Evolutionary conservation across 2,329 filamentous ascomycete genomes (phyloP), one percentile per base, ranked within the genome.

Genomic region (Diaporthe humulicola): DNA sequence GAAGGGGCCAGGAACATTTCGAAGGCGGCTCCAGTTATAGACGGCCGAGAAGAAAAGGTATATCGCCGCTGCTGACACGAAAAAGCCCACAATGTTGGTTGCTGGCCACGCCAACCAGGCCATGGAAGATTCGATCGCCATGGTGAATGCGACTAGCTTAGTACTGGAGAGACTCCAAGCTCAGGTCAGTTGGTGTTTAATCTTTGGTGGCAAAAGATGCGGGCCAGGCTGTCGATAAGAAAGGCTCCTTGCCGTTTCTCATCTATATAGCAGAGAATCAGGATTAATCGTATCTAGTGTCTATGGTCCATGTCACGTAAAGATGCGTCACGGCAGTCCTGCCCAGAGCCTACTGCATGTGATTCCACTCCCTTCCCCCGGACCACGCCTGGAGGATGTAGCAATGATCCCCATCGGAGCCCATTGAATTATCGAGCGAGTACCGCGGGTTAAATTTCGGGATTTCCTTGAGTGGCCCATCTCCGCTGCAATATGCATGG

Each of bases 1-100:
- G 8, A 67, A 75, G 6, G 81, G 81, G 30, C 80, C 81, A 10
- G 73, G 48, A 67, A 82, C 81, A 40, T 74, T 69, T 28, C 78
- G 76, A 12, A 82, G 77, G 14, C 80, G 79, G 17, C 50, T 45
- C 73, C 73, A 74, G 4, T 54, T 42, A 25, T 57, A 48, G 48
- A 48, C 42, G 19, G 60, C n/a, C 19, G 71, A 73, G 12, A 42
- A 22, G 14, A 67, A 17, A 38, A 36, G 50, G 71, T 73, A 67
- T 15, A 54, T 19, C 2, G 36, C 33, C 10, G 33, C 12, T 28
- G 25, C 67, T 36, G 52, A 14, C 19, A 25, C 36, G 4, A 9
- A 4, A 12, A 45, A 6, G 19, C 4, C 28, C 12, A 48, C 25
- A 4, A 28, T 10, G 5, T 58, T 30, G 33, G 52, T 19, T n/a